A percentile compares a stretch with the other conserved stretches of the same genome.
Evolutionary conservation across 2,329 filamentous ascomycete genomes (phyloP).

Genomic region (Exutisphaerella laricina): DNA sequence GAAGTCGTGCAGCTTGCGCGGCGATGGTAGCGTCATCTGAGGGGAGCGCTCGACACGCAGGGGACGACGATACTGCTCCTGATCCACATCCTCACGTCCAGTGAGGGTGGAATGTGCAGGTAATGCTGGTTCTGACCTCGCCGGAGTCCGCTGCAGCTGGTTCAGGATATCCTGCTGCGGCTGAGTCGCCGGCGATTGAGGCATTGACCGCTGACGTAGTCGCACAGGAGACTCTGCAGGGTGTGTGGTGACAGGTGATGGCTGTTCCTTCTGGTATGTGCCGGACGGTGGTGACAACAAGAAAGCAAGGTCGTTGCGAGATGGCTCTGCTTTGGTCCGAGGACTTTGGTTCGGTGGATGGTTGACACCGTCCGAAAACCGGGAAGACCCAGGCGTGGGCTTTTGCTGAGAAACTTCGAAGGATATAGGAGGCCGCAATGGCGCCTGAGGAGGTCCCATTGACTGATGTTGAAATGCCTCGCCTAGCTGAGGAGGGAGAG

Average conservation of each 20-base stretch:
- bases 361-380: neutral
- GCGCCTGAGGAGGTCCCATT: constrained; percentile 11
- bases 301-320: constrained; percentile 8
- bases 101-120: no score
- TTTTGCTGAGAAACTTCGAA: neutral
- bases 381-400: neutral
- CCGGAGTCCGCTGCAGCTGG: neutral
- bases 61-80: constrained; percentile 15
- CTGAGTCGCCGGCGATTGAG: neutral
- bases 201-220: no score
- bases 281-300: neutral
- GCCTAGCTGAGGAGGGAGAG: constrained; percentile 7
- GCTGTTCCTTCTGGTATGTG: neutral
- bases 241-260: neutral
- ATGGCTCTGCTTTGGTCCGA: neutral
- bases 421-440: constrained; percentile 9
- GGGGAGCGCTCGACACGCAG: constrained; percentile 8
- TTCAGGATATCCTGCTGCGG: neutral
- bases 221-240: neutral
- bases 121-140: no score
- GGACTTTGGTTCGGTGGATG: neutral
- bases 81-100: constrained; percentile 8
- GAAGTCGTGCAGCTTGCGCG: constrained; percentile 15
- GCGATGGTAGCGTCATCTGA: constrained; percentile 1
- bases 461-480: constrained; percentile 5